Evolutionary conservation across 208 protist species (phyloP), one percentile per base, ranked within the genome.

Genomic region (Porcisia hertigi): DNA sequence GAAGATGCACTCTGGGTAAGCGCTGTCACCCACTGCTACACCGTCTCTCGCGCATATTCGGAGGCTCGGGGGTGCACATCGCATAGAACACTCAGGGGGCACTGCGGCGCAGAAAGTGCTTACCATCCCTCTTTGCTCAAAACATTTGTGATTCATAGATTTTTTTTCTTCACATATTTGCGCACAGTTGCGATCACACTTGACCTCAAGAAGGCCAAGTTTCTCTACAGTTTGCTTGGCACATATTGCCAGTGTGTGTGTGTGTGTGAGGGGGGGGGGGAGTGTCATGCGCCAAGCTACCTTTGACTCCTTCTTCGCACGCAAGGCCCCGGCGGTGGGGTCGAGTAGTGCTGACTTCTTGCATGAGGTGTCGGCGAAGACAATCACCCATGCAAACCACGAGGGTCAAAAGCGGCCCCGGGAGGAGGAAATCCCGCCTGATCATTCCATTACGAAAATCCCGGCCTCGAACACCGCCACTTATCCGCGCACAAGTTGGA

Each of bases 251-350:
- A 49, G 3, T 49, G 3, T 49, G 3, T 49, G 3, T 9, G 6
- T 41, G n/a, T n/a, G n/a, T n/a, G n/a, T n/a, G n/a, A n/a, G n/a
- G n/a, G n/a, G n/a, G n/a, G n/a, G n/a, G n/a, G 4, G 8, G 23
- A 20, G 2, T 36, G 12, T 23, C 7, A 82, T 82, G 78, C 78
- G 65, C 14, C 78, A 82, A 65, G 75, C 72, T 0, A 82, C 73
- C 16, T 75, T 82, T 34, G 78, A 82, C 20, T 45, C 43, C 58
- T 71, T 82, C 69, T 75, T 82, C 49, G 78, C 43, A 14, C 53
- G 49, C 30, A 78, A 75, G 69, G 77, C 67, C 7, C 39, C 52
- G 59, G 57, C 59, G 69, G 62, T 41, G 12, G 57, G n/a, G 14
- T 4, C 60, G 23, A 41, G 49, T 25, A 47, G 23, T 4, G 20